Percentiles rank a stretch among this genome's conserved stretches.
Evolutionary conservation across 2,329 filamentous ascomycete species (phyloP).

Genomic region (Cercospora zeina): DNA sequence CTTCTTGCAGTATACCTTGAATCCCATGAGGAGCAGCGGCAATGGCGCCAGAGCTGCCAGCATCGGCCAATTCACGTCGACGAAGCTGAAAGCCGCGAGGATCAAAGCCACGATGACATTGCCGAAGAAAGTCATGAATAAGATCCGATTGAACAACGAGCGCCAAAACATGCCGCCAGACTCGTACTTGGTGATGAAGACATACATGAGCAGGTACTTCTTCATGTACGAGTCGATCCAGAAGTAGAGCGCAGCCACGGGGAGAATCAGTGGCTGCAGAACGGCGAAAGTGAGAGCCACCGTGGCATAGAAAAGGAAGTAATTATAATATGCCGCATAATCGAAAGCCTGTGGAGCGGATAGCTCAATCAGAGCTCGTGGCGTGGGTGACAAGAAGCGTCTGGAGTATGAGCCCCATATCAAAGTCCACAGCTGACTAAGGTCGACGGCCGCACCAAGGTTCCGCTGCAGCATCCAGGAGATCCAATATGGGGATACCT

Average conservation of each 20-base stretch:
- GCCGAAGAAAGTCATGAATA: slow-evolving; percentile 76
- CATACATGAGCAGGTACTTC: slow-evolving; percentile 88
- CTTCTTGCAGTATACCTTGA: slow-evolving; percentile 80
- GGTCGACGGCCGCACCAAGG: slow-evolving; percentile 85
- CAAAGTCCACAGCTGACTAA: slow-evolving; percentile 84
- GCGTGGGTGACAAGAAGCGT: slow-evolving; percentile 83
- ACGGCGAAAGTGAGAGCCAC: slow-evolving; percentile 81
- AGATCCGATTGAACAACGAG: slow-evolving; percentile 84
- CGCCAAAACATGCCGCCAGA: slow-evolving; percentile 93
- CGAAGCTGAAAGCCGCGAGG: slow-evolving; percentile 58
- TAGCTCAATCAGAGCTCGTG: slow-evolving; percentile 85
- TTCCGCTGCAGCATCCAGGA: slow-evolving; percentile 92
- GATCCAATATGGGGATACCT: slow-evolving; percentile 88
- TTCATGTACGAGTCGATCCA: slow-evolving; percentile 82
- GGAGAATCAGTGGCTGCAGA: slow-evolving; percentile 82
- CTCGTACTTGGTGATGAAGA: slow-evolving; percentile 95
- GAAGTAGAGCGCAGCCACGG: slow-evolving; percentile 88
- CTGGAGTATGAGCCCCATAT: slow-evolving; percentile 81
- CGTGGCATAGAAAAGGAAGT: slow-evolving; percentile 91
- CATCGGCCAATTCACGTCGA: slow-evolving; percentile 53
- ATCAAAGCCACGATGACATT: slow-evolving; percentile 76
- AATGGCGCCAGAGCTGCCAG: slow-evolving; percentile 69
- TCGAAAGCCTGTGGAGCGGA: slow-evolving; percentile 92
- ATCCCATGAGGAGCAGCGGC: slow-evolving; percentile 73
- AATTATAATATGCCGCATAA: slow-evolving; percentile 97